Conservation (phyloP, 352 stramenopile genomes). For the Globisporangium cederbergense region DNA sequence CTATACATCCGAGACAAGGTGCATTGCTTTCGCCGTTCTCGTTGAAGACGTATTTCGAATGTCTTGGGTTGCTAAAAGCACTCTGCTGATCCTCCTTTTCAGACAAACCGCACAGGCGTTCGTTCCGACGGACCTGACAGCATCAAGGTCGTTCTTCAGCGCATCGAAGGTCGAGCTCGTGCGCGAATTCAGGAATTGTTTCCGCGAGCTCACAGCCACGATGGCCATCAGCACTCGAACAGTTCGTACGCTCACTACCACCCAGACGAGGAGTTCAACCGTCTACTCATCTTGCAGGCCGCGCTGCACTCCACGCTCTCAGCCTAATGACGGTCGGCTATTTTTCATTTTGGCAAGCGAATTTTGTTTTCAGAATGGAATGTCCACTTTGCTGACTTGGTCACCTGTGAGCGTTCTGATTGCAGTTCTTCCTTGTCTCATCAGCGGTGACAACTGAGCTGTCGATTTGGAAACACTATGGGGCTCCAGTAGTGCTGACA, state of each 20-base stretch:
- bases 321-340: background rate
- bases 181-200: constrained; percentile 27
- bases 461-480: background rate
- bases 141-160: constrained; percentile 20
- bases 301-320: constrained; percentile 36
- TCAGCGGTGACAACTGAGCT: constrained; percentile 25
- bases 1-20: constrained; percentile 66
- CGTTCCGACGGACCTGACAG: constrained; percentile 11
- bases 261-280: constrained; percentile 17
- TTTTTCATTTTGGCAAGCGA: background rate
- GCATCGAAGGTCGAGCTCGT: constrained; percentile 31
- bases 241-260: constrained; percentile 4
- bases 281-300: constrained; percentile 50
- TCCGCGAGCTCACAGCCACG: constrained; percentile 2
- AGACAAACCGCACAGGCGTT: constrained; percentile 37
- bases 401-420: constrained; percentile 9
- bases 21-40: background rate
- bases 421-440: constrained; percentile 14
- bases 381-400: constrained; percentile 1
- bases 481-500: background rate
- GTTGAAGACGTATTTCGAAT: background rate
- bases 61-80: background rate
- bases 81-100: background rate
- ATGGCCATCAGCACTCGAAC: background rate
- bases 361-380: constrained; percentile 3